Base-by-base conservation (phyloP, 2,329 filamentous ascomycete genomes). In the Cordyceps farinosa region DNA sequence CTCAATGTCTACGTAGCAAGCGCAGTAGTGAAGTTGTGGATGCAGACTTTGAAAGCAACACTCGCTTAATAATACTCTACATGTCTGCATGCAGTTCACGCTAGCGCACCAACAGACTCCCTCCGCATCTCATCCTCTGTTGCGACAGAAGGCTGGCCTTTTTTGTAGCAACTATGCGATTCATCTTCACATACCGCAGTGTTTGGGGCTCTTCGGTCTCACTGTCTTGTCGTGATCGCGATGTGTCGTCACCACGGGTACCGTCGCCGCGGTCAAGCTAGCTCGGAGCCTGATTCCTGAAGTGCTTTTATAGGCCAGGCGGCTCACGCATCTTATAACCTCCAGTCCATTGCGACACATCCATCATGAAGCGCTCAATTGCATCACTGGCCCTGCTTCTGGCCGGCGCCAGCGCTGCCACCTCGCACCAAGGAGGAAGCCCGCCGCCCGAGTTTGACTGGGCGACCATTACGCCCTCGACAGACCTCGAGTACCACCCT, bases 401-500 rank as follows among this genome's bases (percentile, higher is more conserved):
- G 38, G 53, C 38, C 4, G 7, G n/a, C 44, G n/a, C 27, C 22
- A 5, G 44, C n/a, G 8, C 2, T 44, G 36, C 38, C 17, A 27
- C n/a, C 38, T 9, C 36, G 11, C 4, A n/a, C 9, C 3, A 27
- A 17, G 32, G 3, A 27, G 30, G 6, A 15, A 45, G 27, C 11
- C n/a, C 10, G 5, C 30, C 32, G 5, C 27, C 40, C 27, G 44
- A 42, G 57, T 78, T 79, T 66, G 66, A 77, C 65, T 79, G 78
- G 78, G 40, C 65, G 1, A 53, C 64, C 32, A 67, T 80, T 56
- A 69, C 63, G 4, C 75, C 79, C 1, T 72, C 72, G 3, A 48
- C 65, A 7, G 66, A 22, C 34, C 70, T 81, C 32, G 65, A 70
- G 3, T 81, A 77, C 63, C 73, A 76, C 38, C 65, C 68, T 2